Percentiles rank a stretch among this genome's conserved stretches.
Conservation (phyloP, 257 asterid species). For the Jasminum sambac region DNA sequence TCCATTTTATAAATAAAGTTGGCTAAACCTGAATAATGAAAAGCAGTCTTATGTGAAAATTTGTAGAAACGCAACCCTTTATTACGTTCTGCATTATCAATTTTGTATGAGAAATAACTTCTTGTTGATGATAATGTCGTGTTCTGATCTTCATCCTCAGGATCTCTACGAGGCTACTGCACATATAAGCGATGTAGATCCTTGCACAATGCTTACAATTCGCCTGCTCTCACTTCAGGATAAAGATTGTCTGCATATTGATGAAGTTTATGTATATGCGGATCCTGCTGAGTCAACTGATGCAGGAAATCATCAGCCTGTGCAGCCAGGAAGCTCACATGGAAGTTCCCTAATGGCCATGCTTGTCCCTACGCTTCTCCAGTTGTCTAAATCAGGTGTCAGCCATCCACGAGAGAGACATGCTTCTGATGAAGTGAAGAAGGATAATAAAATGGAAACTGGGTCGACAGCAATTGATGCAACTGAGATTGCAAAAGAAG, state of each 20-base stretch:
- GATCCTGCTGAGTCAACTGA: slow-evolving; percentile 55
- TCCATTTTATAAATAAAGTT: not conserved
- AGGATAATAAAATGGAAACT: slow-evolving; percentile 38
- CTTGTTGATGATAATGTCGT: slow-evolving; percentile 3
- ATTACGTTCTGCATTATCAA: not conserved
- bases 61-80: not conserved
- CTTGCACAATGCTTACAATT: slow-evolving; percentile 71
- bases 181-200: slow-evolving; percentile 70
- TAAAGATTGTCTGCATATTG: slow-evolving; percentile 56
- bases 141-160: slow-evolving; percentile 41
- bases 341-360: slow-evolving; percentile 82
- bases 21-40: not conserved
- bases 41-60: not conserved
- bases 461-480: slow-evolving; percentile 27
- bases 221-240: slow-evolving; percentile 84
- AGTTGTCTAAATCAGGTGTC: slow-evolving; percentile 64
- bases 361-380: slow-evolving; percentile 86
- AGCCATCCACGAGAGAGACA: slow-evolving; percentile 37
- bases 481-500: slow-evolving; percentile 27
- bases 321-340: slow-evolving; percentile 38
- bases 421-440: slow-evolving; percentile 44
- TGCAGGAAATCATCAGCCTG: slow-evolving; percentile 50
- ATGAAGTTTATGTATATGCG: slow-evolving; percentile 72
- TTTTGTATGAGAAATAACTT: slow-evolving; percentile 10
- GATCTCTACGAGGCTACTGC: slow-evolving; percentile 95